phyloP scores from a whole-genome alignment of 805 yeast genomes.

The Priceomyces haplophilus region DNA sequence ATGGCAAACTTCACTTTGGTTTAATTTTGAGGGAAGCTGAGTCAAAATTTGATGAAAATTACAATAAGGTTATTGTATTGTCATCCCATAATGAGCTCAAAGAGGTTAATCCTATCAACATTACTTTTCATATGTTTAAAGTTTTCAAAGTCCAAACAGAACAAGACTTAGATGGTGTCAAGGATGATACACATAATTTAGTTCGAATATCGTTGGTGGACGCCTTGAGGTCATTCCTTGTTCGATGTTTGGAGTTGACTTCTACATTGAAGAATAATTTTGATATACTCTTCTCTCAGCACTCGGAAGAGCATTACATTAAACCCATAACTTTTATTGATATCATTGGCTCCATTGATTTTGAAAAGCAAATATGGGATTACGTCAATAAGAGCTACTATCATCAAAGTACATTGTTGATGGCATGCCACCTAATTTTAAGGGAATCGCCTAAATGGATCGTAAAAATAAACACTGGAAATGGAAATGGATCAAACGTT shows the following conservation, averaged over 20 bases:
- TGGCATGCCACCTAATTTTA: constrained; percentile 27
- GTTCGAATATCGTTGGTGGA: constrained; percentile 20
- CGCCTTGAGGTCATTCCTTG: constrained; percentile 24
- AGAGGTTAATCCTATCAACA: constrained; percentile 23
- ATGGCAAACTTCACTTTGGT: constrained; percentile 25
- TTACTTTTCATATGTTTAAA: constrained; percentile 28
- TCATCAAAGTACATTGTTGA: constrained; percentile 27
- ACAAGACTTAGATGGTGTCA: constrained; percentile 12
- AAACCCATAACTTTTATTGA: constrained; percentile 14
- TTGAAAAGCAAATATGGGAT: constrained; percentile 10
- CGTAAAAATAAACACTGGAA: constrained; percentile 14
- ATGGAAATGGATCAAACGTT: not conserved
- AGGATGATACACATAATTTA: constrained; percentile 16
- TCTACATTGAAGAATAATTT: constrained; percentile 13
- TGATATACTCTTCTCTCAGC: constrained; percentile 23
- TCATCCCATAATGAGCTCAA: constrained; percentile 30
- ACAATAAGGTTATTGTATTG: constrained; percentile 30
- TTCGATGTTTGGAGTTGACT: constrained; percentile 13
- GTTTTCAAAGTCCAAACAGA: constrained; percentile 24
- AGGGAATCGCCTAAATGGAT: constrained; percentile 26
- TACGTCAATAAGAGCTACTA: constrained; percentile 18
- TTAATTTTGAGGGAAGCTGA: constrained; percentile 31
- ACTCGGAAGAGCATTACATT: constrained; percentile 13
- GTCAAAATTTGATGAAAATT: constrained; percentile 32
- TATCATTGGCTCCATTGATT: constrained; percentile 13